Base-by-base conservation (phyloP, 108 stramenopile genomes). In the Fragilariopsis cylindrus region DNA sequence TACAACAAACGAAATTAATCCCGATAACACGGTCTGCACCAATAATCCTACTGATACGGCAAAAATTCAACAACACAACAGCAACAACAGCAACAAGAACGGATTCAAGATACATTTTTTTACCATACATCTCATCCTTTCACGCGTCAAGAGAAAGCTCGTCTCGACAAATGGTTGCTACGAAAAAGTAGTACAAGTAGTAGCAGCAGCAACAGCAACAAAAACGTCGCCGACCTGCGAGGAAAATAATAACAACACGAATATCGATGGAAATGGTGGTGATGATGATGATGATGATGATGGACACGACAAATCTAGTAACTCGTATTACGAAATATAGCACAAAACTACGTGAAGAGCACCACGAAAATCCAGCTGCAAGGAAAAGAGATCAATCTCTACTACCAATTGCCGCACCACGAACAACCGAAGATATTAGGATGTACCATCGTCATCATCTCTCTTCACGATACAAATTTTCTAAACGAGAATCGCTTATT, bases 141-240 rank as follows among this genome's bases (percentile, higher is more conserved):
- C 41, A 65, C 78, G 73, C 64, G 45, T 30, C 62, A 82, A 67
- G 72, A 71, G 48, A 54, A 70, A 72, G n/a, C 40, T 57, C 9
- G 54, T 41, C 41, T 44, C 41, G 30, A 65, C 81, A 41, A 63
- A 62, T 73, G 60, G 56, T 60, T 43, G 43, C 19, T 58, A 70
- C 11, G 46, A 74, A 54, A 63, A 72, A 48, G 49, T 44, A 30
- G 30, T 45, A 48, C 44, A 52, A 63, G 48, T 43, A 57, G 46
- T 6, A 43, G 21, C 21, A 21, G 30, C 30, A 30, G 30, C 30
- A 30, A 30, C 30, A 30, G 1, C 2, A 30, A 30, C 30, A 30
- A 30, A 74, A 56, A 16, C 19, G 3, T 5, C 30, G 30, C 1
- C 30, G 30, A 30, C 30, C 30, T 2, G 30, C 39, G 43, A 43